Conservation (phyloP, 2,329 filamentous ascomycete species). For the Paecilomyces sp. region DNA sequence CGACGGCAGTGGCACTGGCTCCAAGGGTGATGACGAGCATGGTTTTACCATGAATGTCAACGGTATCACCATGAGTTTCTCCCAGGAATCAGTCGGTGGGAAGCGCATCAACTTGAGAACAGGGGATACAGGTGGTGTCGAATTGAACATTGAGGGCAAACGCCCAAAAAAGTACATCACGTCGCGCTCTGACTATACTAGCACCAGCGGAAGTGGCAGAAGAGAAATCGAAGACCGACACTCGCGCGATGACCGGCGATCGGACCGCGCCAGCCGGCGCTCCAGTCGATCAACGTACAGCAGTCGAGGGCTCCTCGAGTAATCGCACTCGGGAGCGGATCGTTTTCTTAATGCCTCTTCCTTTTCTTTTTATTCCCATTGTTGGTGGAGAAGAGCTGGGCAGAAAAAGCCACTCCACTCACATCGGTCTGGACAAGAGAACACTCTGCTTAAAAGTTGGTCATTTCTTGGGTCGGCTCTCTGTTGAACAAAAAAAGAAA, state of each 20-base stretch:
- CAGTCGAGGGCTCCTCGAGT: constrained; percentile 16
- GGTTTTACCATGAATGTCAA: constrained; percentile 33
- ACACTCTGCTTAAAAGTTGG: constrained; percentile 6
- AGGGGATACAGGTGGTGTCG: constrained; percentile 28
- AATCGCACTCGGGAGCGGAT: neutral
- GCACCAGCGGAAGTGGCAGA: constrained; percentile 21
- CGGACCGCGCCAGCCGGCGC: constrained; percentile 29
- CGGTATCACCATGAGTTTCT: constrained; percentile 33
- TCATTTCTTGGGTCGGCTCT: constrained; percentile 9
- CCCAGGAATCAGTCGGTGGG: constrained; percentile 26
- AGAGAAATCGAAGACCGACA: constrained; percentile 24
- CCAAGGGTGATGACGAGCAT: constrained; percentile 28
- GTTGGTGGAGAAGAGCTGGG: neutral
- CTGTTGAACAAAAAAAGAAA: constrained; percentile 6
- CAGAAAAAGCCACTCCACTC: neutral
- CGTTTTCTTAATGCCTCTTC: neutral
- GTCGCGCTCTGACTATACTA: constrained; percentile 27
- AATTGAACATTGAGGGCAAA: constrained; percentile 31
- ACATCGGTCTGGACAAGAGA: neutral
- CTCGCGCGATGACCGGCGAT: constrained; percentile 25
- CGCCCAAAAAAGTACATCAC: constrained; percentile 30
- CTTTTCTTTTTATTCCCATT: neutral
- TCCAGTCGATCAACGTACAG: constrained; percentile 32
- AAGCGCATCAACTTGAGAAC: constrained; percentile 33
- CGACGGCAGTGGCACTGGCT: constrained; percentile 23